Evolutionary conservation across 192 early-diverging fungal genomes (phyloP).

Genomic region (Podila minutissima): DNA sequence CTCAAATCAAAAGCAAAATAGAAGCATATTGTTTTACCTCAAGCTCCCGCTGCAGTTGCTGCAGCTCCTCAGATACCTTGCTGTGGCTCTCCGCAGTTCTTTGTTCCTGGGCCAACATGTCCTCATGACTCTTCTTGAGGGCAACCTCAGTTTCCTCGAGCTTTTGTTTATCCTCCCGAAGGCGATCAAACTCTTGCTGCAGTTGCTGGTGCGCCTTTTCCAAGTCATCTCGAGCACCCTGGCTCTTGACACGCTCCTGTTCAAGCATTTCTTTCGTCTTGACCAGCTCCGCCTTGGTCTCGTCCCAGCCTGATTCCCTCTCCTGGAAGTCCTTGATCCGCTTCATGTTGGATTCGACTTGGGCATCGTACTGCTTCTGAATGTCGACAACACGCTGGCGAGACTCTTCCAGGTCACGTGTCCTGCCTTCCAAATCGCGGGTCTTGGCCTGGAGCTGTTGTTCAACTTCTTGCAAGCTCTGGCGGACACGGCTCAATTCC

Average conservation of each 20-base stretch:
- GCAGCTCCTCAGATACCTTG: neutral
- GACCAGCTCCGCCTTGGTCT: conserved; percentile 18
- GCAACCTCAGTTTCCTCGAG: conserved; percentile 2
- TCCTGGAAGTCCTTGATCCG: conserved; percentile 47
- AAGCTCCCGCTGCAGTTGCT: neutral
- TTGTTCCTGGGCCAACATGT: no score
- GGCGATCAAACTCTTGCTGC: neutral
- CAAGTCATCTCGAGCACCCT: conserved; percentile 7
- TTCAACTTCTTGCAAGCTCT: conserved; percentile 13
- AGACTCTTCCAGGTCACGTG: conserved; percentile 24
- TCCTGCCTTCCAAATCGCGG: conserved; percentile 14
- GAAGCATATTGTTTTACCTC: neutral
- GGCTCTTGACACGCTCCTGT: conserved; percentile 11
- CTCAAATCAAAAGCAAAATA: no score
- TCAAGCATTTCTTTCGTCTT: conserved; percentile 24
- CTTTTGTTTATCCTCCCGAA: neutral
- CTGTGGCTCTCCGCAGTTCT: neutral
- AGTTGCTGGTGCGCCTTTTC: conserved; percentile 19
- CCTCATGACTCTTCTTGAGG: conserved; percentile 5
- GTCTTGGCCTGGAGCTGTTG: conserved; percentile 19
- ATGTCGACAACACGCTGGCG: conserved; percentile 32
- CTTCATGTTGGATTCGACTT: conserved; percentile 45
- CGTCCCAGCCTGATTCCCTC: conserved; percentile 36
- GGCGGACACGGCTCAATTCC: conserved; percentile 13
- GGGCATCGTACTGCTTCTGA: conserved; percentile 45